phyloP scores from a whole-genome alignment of 208 protist genomes.

The Leishmania tarentolae region DNA sequence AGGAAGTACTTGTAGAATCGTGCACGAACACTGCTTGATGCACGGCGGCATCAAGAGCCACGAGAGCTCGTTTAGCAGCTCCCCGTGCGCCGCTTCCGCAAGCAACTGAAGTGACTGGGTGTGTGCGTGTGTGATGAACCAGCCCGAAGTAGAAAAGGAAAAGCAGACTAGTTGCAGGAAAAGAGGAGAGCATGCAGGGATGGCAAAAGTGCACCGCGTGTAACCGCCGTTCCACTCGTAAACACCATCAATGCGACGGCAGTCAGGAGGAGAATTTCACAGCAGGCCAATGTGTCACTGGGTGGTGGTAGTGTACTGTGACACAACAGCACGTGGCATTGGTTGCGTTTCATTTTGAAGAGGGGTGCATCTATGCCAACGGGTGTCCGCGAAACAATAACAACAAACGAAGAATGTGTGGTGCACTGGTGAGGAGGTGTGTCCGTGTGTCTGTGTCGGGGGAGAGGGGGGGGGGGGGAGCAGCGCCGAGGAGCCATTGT shows the following conservation, averaged over 20 bases:
- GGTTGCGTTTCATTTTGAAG: not conserved
- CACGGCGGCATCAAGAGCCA: not conserved
- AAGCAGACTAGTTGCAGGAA: not conserved
- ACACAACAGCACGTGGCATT: not conserved
- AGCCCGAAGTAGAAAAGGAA: not conserved
- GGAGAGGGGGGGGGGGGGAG: no score
- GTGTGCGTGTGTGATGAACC: conserved; percentile 3
- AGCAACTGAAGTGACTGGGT: not conserved
- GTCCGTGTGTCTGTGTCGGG: no score
- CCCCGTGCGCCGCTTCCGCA: not conserved
- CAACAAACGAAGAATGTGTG: not conserved
- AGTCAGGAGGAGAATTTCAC: not conserved
- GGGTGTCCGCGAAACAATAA: not conserved
- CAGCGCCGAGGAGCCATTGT: not conserved
- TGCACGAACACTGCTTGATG: not conserved
- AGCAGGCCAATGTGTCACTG: not conserved
- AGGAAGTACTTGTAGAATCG: not conserved
- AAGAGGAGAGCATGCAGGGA: not conserved
- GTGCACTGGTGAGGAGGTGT: no score
- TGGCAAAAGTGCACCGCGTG: not conserved
- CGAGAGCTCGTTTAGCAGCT: not conserved
- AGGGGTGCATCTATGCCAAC: not conserved
- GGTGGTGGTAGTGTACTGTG: not conserved
- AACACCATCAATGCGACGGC: not conserved
- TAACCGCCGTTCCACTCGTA: not conserved